Evolutionary conservation across 78 protist genomes (phyloP), one percentile per base, ranked within the genome.

Genomic region (Dictyostelium capitatum): DNA sequence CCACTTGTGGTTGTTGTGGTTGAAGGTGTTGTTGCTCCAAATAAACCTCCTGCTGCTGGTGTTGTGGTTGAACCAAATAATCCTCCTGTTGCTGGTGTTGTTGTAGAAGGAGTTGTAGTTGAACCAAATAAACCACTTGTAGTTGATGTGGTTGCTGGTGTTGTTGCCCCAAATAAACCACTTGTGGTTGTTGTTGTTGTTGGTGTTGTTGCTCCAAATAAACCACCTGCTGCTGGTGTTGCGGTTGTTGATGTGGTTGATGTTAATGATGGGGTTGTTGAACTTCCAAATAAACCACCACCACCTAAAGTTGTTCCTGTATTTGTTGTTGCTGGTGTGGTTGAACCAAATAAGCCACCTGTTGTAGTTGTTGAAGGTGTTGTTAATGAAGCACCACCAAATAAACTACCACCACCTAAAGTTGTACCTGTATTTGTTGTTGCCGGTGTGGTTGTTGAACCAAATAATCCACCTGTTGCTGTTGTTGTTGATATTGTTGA

Each of bases 291-390:
- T 50, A 75, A n/a, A 28, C 80, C 84, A 75, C 84, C 84, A 62
- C 85, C 85, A n/a, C n/a, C n/a, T n/a, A n/a, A n/a, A n/a, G 80
- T 9, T 4, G 43, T 0, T 14, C 83, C 12, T 14, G 82, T n/a
- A n/a, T n/a, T n/a, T n/a, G n/a, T n/a, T 50, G 81, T 15, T 10
- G 74, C 5, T 0, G 85, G 25, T 43, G 77, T n/a, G 41, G 85
- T n/a, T 37, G 77, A 69, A 37, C 91, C 91, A 83, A 69, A 69
- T 25, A 73, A 43, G n/a, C n/a, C n/a, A n/a, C n/a, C n/a, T n/a
- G n/a, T n/a, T n/a, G n/a, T n/a, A n/a, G n/a, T 50, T 54, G 43
- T 37, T 74, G 78, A 11, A 14, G 82, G 2, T 20, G 92, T 17
- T 0, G 91, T 47, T 75, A 82, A 73, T 48, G 92, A 50, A 25